Evolutionary conservation across 306 rosid genomes (phyloP).

Genomic region (Ceratonia siliqua): DNA sequence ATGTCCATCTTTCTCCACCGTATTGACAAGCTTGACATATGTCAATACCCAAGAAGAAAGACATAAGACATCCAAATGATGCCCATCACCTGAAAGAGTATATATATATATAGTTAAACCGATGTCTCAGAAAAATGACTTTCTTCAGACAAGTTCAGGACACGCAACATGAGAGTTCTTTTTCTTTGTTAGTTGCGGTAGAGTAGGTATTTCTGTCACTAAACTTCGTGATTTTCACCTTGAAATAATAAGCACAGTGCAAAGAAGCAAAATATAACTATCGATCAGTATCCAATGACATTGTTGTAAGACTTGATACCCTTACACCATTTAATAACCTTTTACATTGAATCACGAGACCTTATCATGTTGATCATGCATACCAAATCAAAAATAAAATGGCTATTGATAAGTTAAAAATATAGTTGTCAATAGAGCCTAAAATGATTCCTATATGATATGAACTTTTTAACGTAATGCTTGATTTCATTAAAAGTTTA

Average conservation of each 20-base stretch:
- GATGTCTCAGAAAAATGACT: slow-evolving; percentile 27
- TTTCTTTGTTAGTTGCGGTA: slow-evolving; percentile 5
- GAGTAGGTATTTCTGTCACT: background rate
- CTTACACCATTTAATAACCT: background rate
- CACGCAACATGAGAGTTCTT: background rate
- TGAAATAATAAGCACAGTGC: slow-evolving; percentile 18
- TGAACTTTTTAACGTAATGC: background rate
- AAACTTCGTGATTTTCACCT: slow-evolving; percentile 18
- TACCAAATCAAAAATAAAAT: background rate
- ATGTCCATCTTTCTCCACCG: slow-evolving; percentile 64
- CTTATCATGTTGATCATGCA: background rate
- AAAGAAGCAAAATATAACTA: background rate
- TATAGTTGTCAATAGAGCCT: background rate
- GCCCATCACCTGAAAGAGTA: slow-evolving; percentile 38
- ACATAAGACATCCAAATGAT: slow-evolving; percentile 28
- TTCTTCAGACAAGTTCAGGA: slow-evolving; percentile 29
- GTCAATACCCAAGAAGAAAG: slow-evolving; percentile 31
- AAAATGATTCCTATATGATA: background rate
- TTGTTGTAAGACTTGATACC: background rate
- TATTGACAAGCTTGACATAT: slow-evolving; percentile 41
- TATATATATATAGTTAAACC: slow-evolving; percentile 16
- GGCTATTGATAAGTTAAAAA: background rate
- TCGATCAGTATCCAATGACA: background rate
- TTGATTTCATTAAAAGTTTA: no score
- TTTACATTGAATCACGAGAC: background rate